Percentiles rank a stretch among this genome's conserved stretches.
Conservation (phyloP, 1,284 basidiomycete genomes). For the Puccinia coronata region DNA sequence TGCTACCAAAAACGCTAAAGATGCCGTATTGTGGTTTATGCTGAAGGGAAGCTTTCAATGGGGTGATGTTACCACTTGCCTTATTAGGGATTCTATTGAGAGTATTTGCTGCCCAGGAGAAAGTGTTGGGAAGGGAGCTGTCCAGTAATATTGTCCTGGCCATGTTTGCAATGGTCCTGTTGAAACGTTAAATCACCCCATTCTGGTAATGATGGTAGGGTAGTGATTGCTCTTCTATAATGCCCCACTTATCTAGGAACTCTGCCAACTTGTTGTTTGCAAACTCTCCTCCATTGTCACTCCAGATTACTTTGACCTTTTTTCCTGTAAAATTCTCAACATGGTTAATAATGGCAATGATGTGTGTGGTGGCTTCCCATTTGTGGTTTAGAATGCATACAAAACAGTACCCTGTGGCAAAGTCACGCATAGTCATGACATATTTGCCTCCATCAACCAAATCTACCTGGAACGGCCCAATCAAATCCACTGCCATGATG, state of each 20-base stretch:
- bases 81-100: conserved; percentile 18
- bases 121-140: neutral
- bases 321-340: no score
- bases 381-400: neutral
- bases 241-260: no score
- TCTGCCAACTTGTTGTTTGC: no score
- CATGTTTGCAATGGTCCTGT: neutral
- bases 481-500: neutral
- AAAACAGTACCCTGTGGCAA: neutral
- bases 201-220: no score
- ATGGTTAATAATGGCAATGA: no score
- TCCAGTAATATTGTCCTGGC: neutral
- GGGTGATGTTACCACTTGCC: neutral
- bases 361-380: neutral
- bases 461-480: conserved; percentile 10
- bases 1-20: neutral
- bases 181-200: no score
- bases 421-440: no score
- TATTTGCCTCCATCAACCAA: neutral
- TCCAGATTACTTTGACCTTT: no score
- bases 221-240: no score
- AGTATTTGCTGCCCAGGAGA: neutral
- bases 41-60: neutral
- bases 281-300: no score
- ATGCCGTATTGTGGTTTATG: conserved; percentile 1